These are phyloP conservation scores for Forsythia suspensa DNA, from an alignment of 257 asterid species.

Conservation along the genomic window DNA sequence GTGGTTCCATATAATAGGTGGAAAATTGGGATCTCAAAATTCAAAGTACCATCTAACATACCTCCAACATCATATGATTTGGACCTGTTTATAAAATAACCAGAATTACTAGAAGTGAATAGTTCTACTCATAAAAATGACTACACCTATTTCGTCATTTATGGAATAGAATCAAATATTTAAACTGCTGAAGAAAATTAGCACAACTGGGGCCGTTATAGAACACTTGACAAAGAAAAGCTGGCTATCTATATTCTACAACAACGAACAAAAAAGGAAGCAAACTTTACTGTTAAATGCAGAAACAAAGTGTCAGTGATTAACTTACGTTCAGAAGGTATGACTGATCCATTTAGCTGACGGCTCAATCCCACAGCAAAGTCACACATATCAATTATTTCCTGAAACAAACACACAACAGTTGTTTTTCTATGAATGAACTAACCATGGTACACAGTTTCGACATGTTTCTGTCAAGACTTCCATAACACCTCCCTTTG, in stretches of 20 bases:
- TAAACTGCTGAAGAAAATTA: not conserved
- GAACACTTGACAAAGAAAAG: not conserved
- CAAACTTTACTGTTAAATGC: not conserved
- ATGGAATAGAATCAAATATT: not conserved
- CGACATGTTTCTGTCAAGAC: not conserved
- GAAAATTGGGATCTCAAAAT: slow-evolving; percentile 1
- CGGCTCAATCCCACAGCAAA: slow-evolving; percentile 99
- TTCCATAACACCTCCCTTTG: not conserved
- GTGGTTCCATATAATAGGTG: slow-evolving; percentile 1
- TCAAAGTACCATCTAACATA: slow-evolving; percentile 35
- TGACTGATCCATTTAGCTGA: slow-evolving; percentile 92
- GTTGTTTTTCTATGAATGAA: not conserved
- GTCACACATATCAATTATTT: slow-evolving; percentile 98
- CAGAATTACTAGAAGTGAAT: slow-evolving; percentile 11
- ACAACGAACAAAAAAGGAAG: not conserved
- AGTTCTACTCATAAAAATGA: slow-evolving; percentile 7
- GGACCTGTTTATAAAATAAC: slow-evolving; percentile 68
- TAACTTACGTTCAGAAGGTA: slow-evolving; percentile 96
- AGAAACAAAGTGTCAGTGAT: slow-evolving; percentile 5
- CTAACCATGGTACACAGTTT: not conserved
- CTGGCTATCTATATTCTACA: not conserved
- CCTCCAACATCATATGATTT: slow-evolving; percentile 99
- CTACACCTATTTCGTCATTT: not conserved
- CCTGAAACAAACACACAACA: slow-evolving; percentile 49
- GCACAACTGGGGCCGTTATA: not conserved